These are phyloP conservation scores for Musa schizocarpa DNA, from an alignment of 176 grass and related monocot species.

Conservation along the genomic window DNA sequence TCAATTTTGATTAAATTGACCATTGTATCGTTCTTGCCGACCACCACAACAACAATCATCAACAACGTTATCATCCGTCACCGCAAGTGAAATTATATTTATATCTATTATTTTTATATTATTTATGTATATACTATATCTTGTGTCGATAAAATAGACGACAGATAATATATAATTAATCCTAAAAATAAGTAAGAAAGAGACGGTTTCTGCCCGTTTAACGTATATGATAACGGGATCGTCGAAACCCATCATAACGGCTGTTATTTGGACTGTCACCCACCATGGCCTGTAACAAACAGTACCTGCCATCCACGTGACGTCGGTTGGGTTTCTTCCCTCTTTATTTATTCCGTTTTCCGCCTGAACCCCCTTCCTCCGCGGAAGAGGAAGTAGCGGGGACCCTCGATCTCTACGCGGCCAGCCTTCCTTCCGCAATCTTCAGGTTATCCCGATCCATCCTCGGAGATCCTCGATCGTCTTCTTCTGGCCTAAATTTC, in stretches of 20 bases:
- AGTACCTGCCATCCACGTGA: neutral
- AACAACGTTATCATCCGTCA: no score
- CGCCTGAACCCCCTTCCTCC: no score
- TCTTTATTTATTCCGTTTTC: neutral
- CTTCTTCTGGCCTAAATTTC: neutral
- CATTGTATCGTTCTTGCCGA: no score
- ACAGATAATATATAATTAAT: no score
- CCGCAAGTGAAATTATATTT: no score
- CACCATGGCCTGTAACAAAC: no score
- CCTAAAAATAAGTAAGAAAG: no score
- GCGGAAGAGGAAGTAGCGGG: neutral
- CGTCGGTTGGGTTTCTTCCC: neutral
- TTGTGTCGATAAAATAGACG: no score
- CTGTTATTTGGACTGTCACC: neutral
- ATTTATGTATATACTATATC: no score
- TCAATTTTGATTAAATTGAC: accelerated
- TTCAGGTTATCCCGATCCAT: neutral
- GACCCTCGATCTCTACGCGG: neutral
- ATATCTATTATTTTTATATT: no score
- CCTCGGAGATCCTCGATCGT: neutral
- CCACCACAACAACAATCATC: no score
- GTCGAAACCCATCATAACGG: neutral
- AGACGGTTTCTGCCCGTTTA: neutral
- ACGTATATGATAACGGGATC: neutral
- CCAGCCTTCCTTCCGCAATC: neutral